These are phyloP conservation scores for Huntiella omanensis DNA, from an alignment of 2,329 filamentous ascomycete genomes.

Conservation along the genomic window DNA sequence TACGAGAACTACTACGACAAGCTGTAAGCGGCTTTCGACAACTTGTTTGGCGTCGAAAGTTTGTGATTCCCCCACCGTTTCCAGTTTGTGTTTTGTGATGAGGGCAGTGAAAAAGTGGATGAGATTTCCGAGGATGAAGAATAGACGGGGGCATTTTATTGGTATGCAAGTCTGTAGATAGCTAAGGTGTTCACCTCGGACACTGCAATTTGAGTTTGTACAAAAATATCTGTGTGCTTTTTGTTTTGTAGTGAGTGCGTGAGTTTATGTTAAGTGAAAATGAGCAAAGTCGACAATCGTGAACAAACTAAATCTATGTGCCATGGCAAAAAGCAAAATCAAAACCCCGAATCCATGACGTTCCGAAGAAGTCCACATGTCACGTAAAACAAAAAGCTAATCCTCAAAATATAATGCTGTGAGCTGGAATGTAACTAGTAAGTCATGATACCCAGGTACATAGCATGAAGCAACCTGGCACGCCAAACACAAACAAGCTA, in stretches of 20 bases:
- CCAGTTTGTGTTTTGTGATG: constrained; percentile 6
- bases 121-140: constrained; percentile 10
- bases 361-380: not conserved
- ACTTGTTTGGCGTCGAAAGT: constrained; percentile 2
- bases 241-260: not conserved
- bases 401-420: too few species aligned
- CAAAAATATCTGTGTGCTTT: not conserved
- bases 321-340: not conserved
- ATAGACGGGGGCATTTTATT: constrained; percentile 5
- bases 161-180: constrained; percentile 8
- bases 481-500: too few species aligned
- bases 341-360: not conserved
- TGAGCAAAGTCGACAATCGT: too few species aligned
- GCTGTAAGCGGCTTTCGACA: constrained; percentile 10
- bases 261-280: too few species aligned
- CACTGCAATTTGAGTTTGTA: constrained; percentile 8
- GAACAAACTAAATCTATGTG: too few species aligned
- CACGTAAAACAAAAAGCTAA: too few species aligned
- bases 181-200: constrained; percentile 10
- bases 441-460: too few species aligned
- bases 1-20: constrained; percentile 48
- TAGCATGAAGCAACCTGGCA: too few species aligned
- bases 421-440: too few species aligned
- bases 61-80: constrained; percentile 10
- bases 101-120: constrained; percentile 11